phyloP scores from a whole-genome alignment of 345 rosid species.

The Melaleuca alternifolia region DNA sequence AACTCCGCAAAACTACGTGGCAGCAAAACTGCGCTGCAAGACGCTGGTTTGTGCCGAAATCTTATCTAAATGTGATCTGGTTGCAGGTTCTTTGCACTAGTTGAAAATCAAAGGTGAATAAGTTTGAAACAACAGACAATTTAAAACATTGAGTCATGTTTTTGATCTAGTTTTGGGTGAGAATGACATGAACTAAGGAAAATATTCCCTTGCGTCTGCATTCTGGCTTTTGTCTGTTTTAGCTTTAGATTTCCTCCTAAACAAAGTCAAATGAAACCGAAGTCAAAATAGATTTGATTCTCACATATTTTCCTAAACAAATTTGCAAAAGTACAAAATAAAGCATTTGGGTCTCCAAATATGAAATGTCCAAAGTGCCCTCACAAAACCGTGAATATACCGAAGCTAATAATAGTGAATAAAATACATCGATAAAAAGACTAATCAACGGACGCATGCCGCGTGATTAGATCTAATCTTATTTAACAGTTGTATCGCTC shows the following conservation, averaged over 20 bases:
- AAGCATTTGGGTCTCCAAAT: background rate
- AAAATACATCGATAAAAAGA: background rate
- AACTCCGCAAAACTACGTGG: no score
- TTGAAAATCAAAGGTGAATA: background rate
- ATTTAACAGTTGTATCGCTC: background rate
- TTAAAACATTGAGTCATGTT: background rate
- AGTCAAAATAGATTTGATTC: background rate
- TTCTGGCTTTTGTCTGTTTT: background rate
- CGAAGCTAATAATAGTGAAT: background rate
- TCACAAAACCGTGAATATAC: background rate
- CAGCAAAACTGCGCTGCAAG: no score
- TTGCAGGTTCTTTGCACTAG: background rate
- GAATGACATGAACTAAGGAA: background rate
- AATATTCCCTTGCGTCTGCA: background rate
- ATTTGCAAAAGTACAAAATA: background rate
- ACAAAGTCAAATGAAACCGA: background rate
- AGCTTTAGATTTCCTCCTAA: background rate
- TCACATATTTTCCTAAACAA: background rate
- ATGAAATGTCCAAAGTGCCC: background rate
- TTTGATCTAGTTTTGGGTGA: background rate
- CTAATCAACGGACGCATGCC: background rate
- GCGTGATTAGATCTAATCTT: rapidly evolving
- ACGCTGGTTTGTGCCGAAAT: background rate
- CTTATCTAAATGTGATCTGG: background rate
- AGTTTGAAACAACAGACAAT: background rate